A percentile compares a stretch with the other conserved stretches of the same genome.
Evolutionary conservation across 108 stramenopile genomes (phyloP).

Genomic region (Cylindrotheca fusiformis): DNA sequence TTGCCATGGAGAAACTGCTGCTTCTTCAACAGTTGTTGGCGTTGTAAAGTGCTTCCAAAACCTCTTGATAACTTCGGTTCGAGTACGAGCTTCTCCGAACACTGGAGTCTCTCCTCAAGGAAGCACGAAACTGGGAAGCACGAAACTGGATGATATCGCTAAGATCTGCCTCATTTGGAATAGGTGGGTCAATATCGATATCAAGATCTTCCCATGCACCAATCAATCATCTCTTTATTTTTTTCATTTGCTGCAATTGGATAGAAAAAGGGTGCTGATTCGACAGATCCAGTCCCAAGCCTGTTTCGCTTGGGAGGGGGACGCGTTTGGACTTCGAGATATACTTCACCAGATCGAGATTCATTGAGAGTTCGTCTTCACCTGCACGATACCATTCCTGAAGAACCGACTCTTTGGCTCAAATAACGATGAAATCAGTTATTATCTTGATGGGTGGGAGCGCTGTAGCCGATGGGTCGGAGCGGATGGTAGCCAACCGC

Average conservation of each 20-base stretch:
- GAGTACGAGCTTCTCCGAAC: conserved; percentile 53
- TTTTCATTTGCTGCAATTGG: conserved; percentile 7
- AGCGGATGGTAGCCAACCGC: no score
- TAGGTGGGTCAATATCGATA: conserved; percentile 7
- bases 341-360: neutral
- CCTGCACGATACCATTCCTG: neutral
- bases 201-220: conserved; percentile 36
- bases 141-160: conserved; percentile 15
- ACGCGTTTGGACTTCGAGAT: neutral
- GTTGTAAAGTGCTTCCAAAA: conserved; percentile 51
- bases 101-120: conserved; percentile 48
- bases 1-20: no score
- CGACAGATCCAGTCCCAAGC: neutral
- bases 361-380: neutral
- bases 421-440: neutral
- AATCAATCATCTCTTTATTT: conserved; percentile 21
- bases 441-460: no score
- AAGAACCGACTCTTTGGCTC: neutral
- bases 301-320: conserved; percentile 4
- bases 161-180: conserved; percentile 4
- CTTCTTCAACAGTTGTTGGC: conserved; percentile 17
- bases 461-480: no score
- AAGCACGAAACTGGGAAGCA: conserved; percentile 34
- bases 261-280: conserved; percentile 6
- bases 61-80: conserved; percentile 61